Conservation (phyloP, 257 asterid species). For the Jaltomata sinuosa region DNA sequence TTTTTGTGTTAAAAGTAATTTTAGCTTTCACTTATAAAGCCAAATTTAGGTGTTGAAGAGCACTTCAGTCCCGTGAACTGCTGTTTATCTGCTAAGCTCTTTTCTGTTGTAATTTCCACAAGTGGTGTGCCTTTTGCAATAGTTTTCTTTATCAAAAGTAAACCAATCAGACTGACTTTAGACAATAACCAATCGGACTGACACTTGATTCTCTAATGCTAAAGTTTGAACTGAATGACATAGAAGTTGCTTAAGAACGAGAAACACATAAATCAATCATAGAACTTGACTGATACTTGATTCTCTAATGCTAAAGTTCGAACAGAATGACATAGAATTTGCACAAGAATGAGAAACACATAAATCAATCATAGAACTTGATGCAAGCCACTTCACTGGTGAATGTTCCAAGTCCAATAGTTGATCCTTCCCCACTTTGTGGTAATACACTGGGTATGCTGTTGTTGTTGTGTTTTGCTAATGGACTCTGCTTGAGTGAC, state of each 20-base stretch:
- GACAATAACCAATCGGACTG: not conserved
- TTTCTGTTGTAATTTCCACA: slow-evolving; percentile 19
- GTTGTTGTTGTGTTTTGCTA: not conserved
- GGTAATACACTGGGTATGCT: no score
- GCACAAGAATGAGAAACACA: not conserved
- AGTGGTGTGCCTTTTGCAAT: not conserved
- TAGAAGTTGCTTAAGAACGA: not conserved
- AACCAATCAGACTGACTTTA: not conserved
- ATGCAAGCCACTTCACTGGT: not conserved
- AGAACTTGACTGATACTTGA: not conserved
- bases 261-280: not conserved
- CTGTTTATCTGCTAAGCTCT: slow-evolving; percentile 39
- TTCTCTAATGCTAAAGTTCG: not conserved
- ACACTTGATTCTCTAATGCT: not conserved
- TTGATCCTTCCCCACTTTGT: no score
- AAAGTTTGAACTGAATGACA: not conserved
- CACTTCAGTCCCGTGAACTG: slow-evolving; percentile 29
- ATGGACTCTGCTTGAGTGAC: not conserved
- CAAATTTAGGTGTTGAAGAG: slow-evolving; percentile 27
- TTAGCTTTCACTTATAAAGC: not conserved
- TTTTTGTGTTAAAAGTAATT: not conserved
- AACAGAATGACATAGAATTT: not conserved
- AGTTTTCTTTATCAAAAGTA: slow-evolving; percentile 26
- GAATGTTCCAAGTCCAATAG: not conserved
- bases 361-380: not conserved